Evolutionary conservation across 108 stramenopile species (phyloP).

Genomic region (Craspedostauros australis): DNA sequence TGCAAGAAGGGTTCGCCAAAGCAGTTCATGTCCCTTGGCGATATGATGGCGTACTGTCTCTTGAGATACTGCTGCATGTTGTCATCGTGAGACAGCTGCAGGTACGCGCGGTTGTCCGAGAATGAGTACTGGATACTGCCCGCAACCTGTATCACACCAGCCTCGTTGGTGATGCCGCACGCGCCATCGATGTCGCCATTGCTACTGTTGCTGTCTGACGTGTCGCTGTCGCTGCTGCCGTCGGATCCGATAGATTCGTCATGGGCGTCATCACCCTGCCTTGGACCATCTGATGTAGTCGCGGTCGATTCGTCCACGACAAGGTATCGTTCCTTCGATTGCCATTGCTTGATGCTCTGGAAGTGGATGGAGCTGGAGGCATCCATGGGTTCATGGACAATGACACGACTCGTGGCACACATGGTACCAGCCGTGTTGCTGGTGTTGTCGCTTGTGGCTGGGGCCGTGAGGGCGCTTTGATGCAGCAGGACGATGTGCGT

Average conservation of each 20-base stretch:
- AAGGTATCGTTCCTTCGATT: not conserved
- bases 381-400: too few species aligned
- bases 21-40: constrained; percentile 45
- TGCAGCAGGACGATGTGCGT: constrained; percentile 37
- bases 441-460: too few species aligned
- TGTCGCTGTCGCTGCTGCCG: constrained; percentile 4
- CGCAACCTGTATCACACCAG: not conserved
- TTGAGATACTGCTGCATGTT: constrained; percentile 1
- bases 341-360: not conserved
- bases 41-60: constrained; percentile 50
- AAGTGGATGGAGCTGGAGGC: not conserved
- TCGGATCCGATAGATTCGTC: constrained; percentile 1
- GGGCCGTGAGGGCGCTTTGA: not conserved
- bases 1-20: constrained; percentile 77
- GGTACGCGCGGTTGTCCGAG: constrained; percentile 51
- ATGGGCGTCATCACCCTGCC: not conserved
- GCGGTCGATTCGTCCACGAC: not conserved
- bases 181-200: not conserved
- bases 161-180: not conserved
- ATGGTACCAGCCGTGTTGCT: too few species aligned
- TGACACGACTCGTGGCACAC: too few species aligned
- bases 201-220: not conserved
- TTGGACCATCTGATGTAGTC: not conserved
- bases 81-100: constrained; percentile 43
- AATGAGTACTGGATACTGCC: constrained; percentile 34